Conservation (phyloP, 2,329 filamentous ascomycete species). For the Cladosporium phlei region DNA sequence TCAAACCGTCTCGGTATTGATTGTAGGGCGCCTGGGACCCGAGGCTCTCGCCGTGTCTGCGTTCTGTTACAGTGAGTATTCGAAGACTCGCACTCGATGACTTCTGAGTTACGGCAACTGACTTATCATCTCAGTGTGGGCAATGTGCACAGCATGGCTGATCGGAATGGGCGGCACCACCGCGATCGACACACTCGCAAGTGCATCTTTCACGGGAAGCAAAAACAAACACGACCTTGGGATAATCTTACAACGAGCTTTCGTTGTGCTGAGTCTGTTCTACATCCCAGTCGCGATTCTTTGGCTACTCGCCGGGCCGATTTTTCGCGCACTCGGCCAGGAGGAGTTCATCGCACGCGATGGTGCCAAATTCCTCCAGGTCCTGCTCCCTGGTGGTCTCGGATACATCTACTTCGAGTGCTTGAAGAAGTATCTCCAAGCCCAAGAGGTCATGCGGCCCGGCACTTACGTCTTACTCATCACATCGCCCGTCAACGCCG, state of each 20-base stretch:
- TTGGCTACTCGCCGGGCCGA: conserved; percentile 68
- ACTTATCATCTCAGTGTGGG: conserved; percentile 57
- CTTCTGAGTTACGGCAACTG: background rate
- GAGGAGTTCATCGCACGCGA: conserved; percentile 71
- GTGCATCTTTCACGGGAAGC: conserved; percentile 75
- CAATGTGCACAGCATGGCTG: conserved; percentile 82
- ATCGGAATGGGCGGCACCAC: conserved; percentile 82
- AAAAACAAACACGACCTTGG: conserved; percentile 74
- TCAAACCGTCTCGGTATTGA: conserved; percentile 75
- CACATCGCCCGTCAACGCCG: conserved; percentile 56
- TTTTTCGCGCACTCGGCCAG: conserved; percentile 72
- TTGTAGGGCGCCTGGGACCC: conserved; percentile 73
- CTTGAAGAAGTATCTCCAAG: conserved; percentile 60
- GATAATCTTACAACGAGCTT: conserved; percentile 69
- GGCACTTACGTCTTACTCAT: conserved; percentile 60
- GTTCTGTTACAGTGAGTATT: conserved; percentile 65
- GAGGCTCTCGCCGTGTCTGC: conserved; percentile 76
- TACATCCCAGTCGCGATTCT: conserved; percentile 68
- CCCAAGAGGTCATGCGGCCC: conserved; percentile 59
- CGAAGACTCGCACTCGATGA: background rate
- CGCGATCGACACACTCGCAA: conserved; percentile 78
- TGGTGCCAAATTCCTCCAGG: conserved; percentile 66
- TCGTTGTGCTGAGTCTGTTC: conserved; percentile 66
- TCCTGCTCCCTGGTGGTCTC: conserved; percentile 72
- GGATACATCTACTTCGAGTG: conserved; percentile 86